Conservation (phyloP, 495 filamentous ascomycete species). For the Recurvomyces mirabilis region DNA sequence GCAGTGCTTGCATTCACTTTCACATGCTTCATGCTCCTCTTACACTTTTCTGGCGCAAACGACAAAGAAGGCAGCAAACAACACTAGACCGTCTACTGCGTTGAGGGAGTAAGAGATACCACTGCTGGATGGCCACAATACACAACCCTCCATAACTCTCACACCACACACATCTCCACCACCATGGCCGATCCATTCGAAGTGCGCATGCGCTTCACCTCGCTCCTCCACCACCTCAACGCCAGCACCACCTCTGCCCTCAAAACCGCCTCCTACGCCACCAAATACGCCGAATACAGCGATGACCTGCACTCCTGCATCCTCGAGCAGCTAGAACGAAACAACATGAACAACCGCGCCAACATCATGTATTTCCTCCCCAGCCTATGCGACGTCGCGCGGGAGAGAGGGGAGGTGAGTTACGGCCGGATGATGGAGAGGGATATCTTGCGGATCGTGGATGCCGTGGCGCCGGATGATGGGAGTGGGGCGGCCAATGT, state of each 20-base stretch:
- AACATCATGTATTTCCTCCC: conserved; percentile 99
- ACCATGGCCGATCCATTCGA: conserved; percentile 96
- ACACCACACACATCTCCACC: too few species aligned
- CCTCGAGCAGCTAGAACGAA: conserved; percentile 85
- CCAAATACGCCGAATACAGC: conserved; percentile 82
- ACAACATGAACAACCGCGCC: conserved; percentile 89
- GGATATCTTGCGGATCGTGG: conserved; percentile 80
- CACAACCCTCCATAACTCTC: too few species aligned
- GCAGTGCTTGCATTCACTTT: too few species aligned
- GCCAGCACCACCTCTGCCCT: conserved; percentile 79
- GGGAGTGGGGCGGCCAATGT: conserved; percentile 88
- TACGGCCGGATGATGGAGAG: conserved; percentile 90
- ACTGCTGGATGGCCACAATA: too few species aligned
- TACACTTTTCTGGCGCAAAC: too few species aligned
- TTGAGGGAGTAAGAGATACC: too few species aligned
- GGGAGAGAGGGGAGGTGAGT: conserved; percentile 41
- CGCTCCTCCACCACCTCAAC: conserved; percentile 74
- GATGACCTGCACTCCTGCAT: conserved; percentile 97
- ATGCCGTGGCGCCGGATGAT: conserved; percentile 76
- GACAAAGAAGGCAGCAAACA: too few species aligned
- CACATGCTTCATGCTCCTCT: too few species aligned
- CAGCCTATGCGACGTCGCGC: conserved; percentile 76
- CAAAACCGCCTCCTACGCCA: conserved; percentile 88
- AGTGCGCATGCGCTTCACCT: conserved; percentile 92
- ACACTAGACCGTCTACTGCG: too few species aligned